Percentiles rank a stretch among this genome's conserved stretches.
Evolutionary conservation across 768 basidiomycete genomes (phyloP).

Genomic region (Amanita thiersii): DNA sequence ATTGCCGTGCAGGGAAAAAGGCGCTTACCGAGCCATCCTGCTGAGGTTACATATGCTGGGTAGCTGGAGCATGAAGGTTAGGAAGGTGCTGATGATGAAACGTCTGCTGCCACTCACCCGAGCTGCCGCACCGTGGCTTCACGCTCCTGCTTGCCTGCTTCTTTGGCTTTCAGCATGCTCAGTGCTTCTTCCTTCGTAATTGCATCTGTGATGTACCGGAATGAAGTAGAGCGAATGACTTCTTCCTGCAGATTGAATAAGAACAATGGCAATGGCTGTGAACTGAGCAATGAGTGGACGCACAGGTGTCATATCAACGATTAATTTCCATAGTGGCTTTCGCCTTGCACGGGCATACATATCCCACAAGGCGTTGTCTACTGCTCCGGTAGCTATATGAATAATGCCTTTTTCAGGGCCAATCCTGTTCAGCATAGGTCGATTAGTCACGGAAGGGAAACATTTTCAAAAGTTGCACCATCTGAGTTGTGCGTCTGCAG

Average conservation of each 20-base stretch:
- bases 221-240: slow-evolving; percentile 67
- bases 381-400: slow-evolving; percentile 80
- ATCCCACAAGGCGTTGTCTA: slow-evolving; percentile 93
- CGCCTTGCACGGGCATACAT: slow-evolving; percentile 73
- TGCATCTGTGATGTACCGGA: slow-evolving; percentile 89
- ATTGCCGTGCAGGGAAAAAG: not conserved
- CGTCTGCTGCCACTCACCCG: slow-evolving; percentile 50
- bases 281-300: not conserved
- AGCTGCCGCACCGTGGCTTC: slow-evolving; percentile 68
- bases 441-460: not conserved
- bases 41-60: slow-evolving; percentile 91
- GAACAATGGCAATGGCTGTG: not conserved
- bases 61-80: slow-evolving; percentile 40
- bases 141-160: slow-evolving; percentile 67
- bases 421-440: too few relatives aligned
- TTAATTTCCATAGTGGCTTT: slow-evolving; percentile 92
- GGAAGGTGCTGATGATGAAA: not conserved
- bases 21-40: slow-evolving; percentile 80
- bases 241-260: slow-evolving; percentile 48
- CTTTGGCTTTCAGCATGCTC: slow-evolving; percentile 69
- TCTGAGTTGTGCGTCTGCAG: slow-evolving; percentile 83
- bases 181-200: slow-evolving; percentile 90
- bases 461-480: slow-evolving; percentile 57
- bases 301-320: slow-evolving; percentile 82
- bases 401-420: slow-evolving; percentile 96